Conservation (phyloP, 2,329 filamentous ascomycete genomes). For the Pestalotiopsis sp. region DNA sequence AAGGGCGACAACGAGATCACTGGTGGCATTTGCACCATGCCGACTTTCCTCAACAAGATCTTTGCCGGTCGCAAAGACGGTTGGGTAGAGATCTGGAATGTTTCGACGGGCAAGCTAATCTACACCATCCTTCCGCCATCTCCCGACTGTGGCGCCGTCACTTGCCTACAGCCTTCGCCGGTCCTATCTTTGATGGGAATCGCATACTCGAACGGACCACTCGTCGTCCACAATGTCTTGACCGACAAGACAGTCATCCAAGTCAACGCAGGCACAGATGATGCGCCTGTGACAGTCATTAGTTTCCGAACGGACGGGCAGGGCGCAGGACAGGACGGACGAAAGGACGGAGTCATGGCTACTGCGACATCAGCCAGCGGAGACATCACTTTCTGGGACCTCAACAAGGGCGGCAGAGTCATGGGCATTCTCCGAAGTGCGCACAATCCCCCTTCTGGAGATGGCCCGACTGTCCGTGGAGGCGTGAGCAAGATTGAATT, state of each 20-base stretch:
- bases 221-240: slow-evolving; percentile 82
- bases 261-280: slow-evolving; percentile 67
- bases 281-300: slow-evolving; percentile 75
- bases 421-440: slow-evolving; percentile 86
- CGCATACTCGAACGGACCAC: slow-evolving; percentile 77
- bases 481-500: slow-evolving; percentile 91
- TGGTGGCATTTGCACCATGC: slow-evolving; percentile 82
- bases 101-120: slow-evolving; percentile 87
- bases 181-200: slow-evolving; percentile 86
- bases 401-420: slow-evolving; percentile 85
- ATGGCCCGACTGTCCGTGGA: slow-evolving; percentile 62
- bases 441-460: slow-evolving; percentile 73
- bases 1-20: slow-evolving; percentile 71
- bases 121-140: slow-evolving; percentile 84
- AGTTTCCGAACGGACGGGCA: slow-evolving; percentile 88
- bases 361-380: slow-evolving; percentile 79
- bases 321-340: slow-evolving; percentile 86
- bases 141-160: slow-evolving; percentile 77
- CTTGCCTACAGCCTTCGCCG: slow-evolving; percentile 81
- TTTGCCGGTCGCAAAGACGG: slow-evolving; percentile 88
- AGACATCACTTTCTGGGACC: slow-evolving; percentile 94
- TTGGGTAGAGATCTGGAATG: slow-evolving; percentile 94
- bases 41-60: slow-evolving; percentile 94
- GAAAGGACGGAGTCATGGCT: slow-evolving; percentile 88
- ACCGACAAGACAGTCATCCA: slow-evolving; percentile 74